Evolutionary conservation across 2,329 filamentous ascomycete species (phyloP).

Genomic region (Penicillium brasilianum): DNA sequence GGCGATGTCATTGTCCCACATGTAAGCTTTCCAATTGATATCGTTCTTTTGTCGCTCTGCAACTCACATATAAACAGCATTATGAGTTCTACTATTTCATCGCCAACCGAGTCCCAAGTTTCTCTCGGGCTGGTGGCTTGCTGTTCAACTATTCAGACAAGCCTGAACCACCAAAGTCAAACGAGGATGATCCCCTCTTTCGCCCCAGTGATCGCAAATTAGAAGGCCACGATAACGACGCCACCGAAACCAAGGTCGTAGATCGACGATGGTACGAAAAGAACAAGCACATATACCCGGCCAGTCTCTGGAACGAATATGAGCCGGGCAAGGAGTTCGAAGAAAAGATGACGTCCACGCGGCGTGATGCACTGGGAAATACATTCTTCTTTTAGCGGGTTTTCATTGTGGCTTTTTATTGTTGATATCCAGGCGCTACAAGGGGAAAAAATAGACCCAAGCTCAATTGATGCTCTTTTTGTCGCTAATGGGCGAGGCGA

Average conservation of each 20-base stretch:
- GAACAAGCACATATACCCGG: conserved; percentile 98
- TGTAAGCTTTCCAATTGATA: conserved; percentile 61
- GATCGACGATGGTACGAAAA: conserved; percentile 95
- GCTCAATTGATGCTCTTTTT: conserved; percentile 8
- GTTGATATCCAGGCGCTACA: conserved; percentile 22
- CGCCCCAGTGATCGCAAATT: conserved; percentile 60
- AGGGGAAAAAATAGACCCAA: conserved; percentile 16
- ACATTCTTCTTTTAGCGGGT: conserved; percentile 76
- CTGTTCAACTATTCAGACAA: conserved; percentile 76
- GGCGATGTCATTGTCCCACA: conserved; percentile 92
- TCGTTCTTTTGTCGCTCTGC: neutral
- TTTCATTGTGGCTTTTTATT: conserved; percentile 1
- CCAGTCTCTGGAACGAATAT: conserved; percentile 94
- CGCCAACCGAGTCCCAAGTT: conserved; percentile 72
- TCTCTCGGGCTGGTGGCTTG: conserved; percentile 71
- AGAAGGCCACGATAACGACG: conserved; percentile 80
- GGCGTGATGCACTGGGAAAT: conserved; percentile 87
- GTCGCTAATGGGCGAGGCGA: conserved; percentile 4
- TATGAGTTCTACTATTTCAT: conserved; percentile 98
- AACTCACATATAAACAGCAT: conserved; percentile 64
- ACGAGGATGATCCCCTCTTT: conserved; percentile 50
- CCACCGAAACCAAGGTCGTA: conserved; percentile 86
- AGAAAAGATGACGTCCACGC: conserved; percentile 67
- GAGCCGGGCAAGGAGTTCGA: conserved; percentile 81
- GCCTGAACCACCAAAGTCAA: conserved; percentile 36